phyloP scores from a whole-genome alignment of 805 yeast genomes.

The Metschnikowia lochheadii region DNA sequence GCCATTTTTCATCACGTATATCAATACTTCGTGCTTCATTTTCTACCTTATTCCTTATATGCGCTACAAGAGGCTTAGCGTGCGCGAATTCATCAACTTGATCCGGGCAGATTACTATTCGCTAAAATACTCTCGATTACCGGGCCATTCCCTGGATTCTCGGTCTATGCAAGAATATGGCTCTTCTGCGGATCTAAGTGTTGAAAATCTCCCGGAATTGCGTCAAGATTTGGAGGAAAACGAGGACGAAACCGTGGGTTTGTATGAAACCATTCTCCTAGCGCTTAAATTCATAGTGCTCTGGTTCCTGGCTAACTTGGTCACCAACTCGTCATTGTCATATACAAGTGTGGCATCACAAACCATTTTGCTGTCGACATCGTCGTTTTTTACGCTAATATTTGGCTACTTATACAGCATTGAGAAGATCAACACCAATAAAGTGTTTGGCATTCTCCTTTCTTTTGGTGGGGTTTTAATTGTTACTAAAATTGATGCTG shows the following conservation, averaged over 20 bases:
- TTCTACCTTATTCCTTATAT: conserved; percentile 68
- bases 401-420: conserved; percentile 71
- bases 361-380: conserved; percentile 87
- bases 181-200: conserved; percentile 9
- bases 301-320: conserved; percentile 89
- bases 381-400: conserved; percentile 86
- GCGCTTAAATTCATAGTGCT: conserved; percentile 79
- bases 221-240: background rate
- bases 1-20: conserved; percentile 88
- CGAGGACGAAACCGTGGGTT: conserved; percentile 25
- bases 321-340: conserved; percentile 76
- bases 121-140: background rate
- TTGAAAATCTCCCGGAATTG: conserved; percentile 1
- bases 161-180: conserved; percentile 12
- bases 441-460: conserved; percentile 64
- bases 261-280: conserved; percentile 64
- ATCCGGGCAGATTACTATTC: conserved; percentile 23
- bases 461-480: conserved; percentile 77
- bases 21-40: conserved; percentile 82
- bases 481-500: conserved; percentile 64
- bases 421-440: conserved; percentile 62
- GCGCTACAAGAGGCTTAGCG: conserved; percentile 24
- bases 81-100: conserved; percentile 21
- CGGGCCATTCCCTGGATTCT: background rate
- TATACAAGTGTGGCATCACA: conserved; percentile 94